These are phyloP conservation scores for Areca catechu DNA, from an alignment of 176 grass and related monocot species.

Conservation along the genomic window DNA sequence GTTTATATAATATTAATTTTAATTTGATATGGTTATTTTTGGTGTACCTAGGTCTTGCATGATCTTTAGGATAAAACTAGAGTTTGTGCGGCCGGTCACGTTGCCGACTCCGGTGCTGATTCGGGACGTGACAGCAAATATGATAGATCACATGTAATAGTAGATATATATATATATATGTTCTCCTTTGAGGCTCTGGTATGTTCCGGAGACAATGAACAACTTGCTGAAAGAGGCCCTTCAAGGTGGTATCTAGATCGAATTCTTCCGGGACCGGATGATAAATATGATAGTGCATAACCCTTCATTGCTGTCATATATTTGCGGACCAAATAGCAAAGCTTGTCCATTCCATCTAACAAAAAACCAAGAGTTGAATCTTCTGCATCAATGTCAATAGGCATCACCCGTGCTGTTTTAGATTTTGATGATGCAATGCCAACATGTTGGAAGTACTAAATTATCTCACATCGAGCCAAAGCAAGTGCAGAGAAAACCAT, in stretches of 20 bases:
- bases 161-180: slow-evolving; percentile 49
- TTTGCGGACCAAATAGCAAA: slow-evolving; percentile 87
- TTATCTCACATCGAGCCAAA: slow-evolving; percentile 76
- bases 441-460: slow-evolving; percentile 98
- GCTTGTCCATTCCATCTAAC: slow-evolving; percentile 90
- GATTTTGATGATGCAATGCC: slow-evolving; percentile 78
- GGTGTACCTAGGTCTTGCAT: too few relatives aligned
- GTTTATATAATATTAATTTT: too few relatives aligned
- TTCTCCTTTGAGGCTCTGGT: slow-evolving; percentile 85
- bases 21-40: too few relatives aligned
- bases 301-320: slow-evolving; percentile 98
- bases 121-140: too few relatives aligned
- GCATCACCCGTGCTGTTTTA: slow-evolving; percentile 50
- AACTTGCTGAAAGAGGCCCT: slow-evolving; percentile 89
- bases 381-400: slow-evolving; percentile 86
- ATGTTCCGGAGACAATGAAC: slow-evolving; percentile 85
- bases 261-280: slow-evolving; percentile 78
- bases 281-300: slow-evolving; percentile 90
- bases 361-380: slow-evolving; percentile 93
- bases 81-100: too few relatives aligned
- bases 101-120: too few relatives aligned
- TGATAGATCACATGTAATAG: slow-evolving; percentile 64
- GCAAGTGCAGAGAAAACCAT: slow-evolving; percentile 99
- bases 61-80: too few relatives aligned
- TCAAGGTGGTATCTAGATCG: slow-evolving; percentile 77